Evolutionary conservation across 140 eudicot genomes (phyloP).

Genomic region (Senecio squalidus): DNA sequence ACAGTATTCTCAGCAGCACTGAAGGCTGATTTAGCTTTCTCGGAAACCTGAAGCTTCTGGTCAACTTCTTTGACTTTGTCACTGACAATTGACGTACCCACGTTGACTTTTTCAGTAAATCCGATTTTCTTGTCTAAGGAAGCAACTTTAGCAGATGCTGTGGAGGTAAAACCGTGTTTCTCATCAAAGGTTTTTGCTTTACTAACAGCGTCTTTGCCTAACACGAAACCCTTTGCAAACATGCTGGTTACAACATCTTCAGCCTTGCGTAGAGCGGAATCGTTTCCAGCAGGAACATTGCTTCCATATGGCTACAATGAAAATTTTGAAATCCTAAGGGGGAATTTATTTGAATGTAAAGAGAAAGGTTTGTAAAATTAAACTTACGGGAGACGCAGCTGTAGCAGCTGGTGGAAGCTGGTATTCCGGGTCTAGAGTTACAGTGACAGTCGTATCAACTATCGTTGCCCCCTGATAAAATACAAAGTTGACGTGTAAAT

Average conservation of each 20-base stretch:
- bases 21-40: slow-evolving; percentile 78
- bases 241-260: slow-evolving; percentile 85
- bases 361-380: neutral
- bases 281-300: slow-evolving; percentile 38
- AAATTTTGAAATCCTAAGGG: neutral
- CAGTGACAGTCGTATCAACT: slow-evolving; percentile 53
- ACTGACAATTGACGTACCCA: slow-evolving; percentile 63
- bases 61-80: slow-evolving; percentile 79
- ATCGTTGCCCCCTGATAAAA: slow-evolving; percentile 70
- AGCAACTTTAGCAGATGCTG: slow-evolving; percentile 78
- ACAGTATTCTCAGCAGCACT: slow-evolving; percentile 80
- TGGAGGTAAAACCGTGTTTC: slow-evolving; percentile 72
- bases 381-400: slow-evolving; percentile 44
- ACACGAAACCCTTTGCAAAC: slow-evolving; percentile 81
- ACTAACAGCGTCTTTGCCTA: slow-evolving; percentile 76
- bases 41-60: slow-evolving; percentile 76
- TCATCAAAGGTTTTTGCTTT: slow-evolving; percentile 81
- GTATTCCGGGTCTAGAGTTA: slow-evolving; percentile 55
- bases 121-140: slow-evolving; percentile 85
- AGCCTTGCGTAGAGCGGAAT: slow-evolving; percentile 75
- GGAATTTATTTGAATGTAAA: neutral
- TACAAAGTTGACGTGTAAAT: too few relatives aligned
- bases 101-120: slow-evolving; percentile 63
- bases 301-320: slow-evolving; percentile 38
- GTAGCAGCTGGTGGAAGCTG: slow-evolving; percentile 64